Conservation (phyloP, 1,284 basidiomycete species). For the Puccinia triticina region DNA sequence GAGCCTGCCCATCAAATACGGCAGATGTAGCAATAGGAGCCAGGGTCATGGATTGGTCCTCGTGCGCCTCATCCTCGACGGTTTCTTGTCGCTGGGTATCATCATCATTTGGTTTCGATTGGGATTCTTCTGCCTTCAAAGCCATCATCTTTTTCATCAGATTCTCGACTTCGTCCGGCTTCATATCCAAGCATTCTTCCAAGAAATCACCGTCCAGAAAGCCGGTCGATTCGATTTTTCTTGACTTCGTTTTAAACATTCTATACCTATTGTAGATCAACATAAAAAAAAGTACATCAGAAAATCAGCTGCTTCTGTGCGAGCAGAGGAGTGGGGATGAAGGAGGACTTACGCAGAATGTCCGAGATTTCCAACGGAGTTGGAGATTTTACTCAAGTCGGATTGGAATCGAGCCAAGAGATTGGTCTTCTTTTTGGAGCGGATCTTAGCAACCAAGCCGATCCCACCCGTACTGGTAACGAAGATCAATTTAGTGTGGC, state of each 20-base stretch:
- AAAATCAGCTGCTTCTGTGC: not conserved
- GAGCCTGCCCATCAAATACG: no score
- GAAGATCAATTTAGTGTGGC: conserved; percentile 34
- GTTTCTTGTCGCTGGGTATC: not conserved
- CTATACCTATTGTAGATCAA: conserved; percentile 26
- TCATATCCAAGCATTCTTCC: conserved; percentile 1
- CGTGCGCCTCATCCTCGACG: not conserved
- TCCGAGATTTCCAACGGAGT: conserved; percentile 15
- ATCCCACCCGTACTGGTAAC: conserved; percentile 39
- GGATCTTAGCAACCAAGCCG: conserved; percentile 28
- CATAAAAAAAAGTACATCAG: not conserved
- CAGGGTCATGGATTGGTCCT: not conserved
- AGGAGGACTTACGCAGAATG: conserved; percentile 10
- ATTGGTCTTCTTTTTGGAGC: conserved; percentile 1
- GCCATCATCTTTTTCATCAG: conserved; percentile 11
- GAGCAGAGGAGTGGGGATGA: not conserved
- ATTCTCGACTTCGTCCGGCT: not conserved
- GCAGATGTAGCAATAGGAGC: not conserved
- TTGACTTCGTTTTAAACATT: conserved; percentile 39
- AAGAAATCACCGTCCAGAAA: conserved; percentile 44
- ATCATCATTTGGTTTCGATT: not conserved
- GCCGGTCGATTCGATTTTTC: not conserved
- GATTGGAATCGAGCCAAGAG: conserved; percentile 11
- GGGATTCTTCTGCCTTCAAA: not conserved
- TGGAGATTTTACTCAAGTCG: conserved; percentile 5